Evolutionary conservation across 305 asterid species (phyloP), one percentile per base, ranked within the genome.

Genomic region (Striga hermonthica): DNA sequence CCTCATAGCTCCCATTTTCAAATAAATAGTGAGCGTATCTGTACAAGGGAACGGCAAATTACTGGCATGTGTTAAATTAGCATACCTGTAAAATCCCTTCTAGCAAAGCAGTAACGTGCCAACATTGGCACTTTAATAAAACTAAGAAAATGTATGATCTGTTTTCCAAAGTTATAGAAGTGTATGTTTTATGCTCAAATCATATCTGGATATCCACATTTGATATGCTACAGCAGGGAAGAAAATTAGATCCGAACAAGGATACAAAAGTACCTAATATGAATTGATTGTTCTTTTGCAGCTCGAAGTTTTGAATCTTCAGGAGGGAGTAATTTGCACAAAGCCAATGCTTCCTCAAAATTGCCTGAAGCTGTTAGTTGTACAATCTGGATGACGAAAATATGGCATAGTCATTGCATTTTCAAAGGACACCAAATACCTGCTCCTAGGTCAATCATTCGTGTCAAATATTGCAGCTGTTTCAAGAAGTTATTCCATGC

Each of bases 201-300:
- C 41, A 16, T 39, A 8, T 39, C 62, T 57, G 22, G 22, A n/a
- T 57, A 40, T 35, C 48, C 31, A 40, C 57, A 70, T 11, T 65
- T 47, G 45, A 44, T 35, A n/a, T 38, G 60, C n/a, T 41, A 35
- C 72, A 12, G 54, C 15, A 64, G 50, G 2, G 14, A 9, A 36
- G 22, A 43, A 70, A 60, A 71, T 52, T 5, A 68, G 9, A 44
- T 13, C 9, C 10, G 41, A 67, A 63, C 64, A 55, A 53, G 75
- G 70, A 68, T 38, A 50, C 55, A 52, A 3, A 8, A 44, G n/a
- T 65, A 90, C 97, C 99, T 85, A 68, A 86, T 79, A 83, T 94
- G 99, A 78, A 90, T 94, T 62, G 99, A 94, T 82, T 94, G 95
- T 79, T 94, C 96, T 84, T 86, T 94, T 70, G 96, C 86, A 74